Percentiles rank a stretch among this genome's conserved stretches.
Conservation (phyloP, 2,329 filamentous ascomycete genomes). For the Xylariomycetidae sp. region DNA sequence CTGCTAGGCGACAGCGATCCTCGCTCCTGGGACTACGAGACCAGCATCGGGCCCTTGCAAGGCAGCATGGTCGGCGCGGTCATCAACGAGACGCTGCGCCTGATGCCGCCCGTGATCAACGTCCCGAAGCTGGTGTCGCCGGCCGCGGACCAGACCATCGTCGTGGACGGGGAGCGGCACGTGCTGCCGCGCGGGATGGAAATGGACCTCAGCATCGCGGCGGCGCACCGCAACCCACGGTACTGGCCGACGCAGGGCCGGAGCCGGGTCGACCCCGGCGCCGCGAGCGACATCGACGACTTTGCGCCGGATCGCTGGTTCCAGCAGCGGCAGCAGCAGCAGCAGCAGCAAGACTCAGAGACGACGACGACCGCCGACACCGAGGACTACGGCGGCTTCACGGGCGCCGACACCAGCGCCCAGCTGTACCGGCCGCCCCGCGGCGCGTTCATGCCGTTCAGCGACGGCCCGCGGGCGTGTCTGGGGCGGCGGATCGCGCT, state of each 20-base stretch:
- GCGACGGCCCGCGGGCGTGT: slow-evolving; percentile 51
- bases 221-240: slow-evolving; percentile 6
- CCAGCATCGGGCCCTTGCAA: slow-evolving; percentile 56
- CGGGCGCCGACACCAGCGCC: slow-evolving; percentile 55
- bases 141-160: slow-evolving; percentile 47
- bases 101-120: slow-evolving; percentile 62
- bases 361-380: slow-evolving; percentile 30
- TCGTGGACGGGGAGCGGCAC: slow-evolving; percentile 40
- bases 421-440: slow-evolving; percentile 53
- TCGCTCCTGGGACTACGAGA: slow-evolving; percentile 62
- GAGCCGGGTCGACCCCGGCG: slow-evolving; percentile 29
- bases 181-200: slow-evolving; percentile 3
- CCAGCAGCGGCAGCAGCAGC: slow-evolving; percentile 16
- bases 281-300: slow-evolving; percentile 53
- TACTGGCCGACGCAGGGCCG: slow-evolving; percentile 5
- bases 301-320: slow-evolving; percentile 73
- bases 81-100: slow-evolving; percentile 67
- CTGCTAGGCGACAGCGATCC: slow-evolving; percentile 52
- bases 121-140: slow-evolving; percentile 60
- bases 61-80: slow-evolving; percentile 64
- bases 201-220: slow-evolving; percentile 2
- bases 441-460: slow-evolving; percentile 55
- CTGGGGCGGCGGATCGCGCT: slow-evolving; percentile 53
- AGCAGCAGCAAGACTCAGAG: neutral
- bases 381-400: slow-evolving; percentile 53